Base-by-base conservation (phyloP, 768 basidiomycete genomes). In the Russula compacta region DNA sequence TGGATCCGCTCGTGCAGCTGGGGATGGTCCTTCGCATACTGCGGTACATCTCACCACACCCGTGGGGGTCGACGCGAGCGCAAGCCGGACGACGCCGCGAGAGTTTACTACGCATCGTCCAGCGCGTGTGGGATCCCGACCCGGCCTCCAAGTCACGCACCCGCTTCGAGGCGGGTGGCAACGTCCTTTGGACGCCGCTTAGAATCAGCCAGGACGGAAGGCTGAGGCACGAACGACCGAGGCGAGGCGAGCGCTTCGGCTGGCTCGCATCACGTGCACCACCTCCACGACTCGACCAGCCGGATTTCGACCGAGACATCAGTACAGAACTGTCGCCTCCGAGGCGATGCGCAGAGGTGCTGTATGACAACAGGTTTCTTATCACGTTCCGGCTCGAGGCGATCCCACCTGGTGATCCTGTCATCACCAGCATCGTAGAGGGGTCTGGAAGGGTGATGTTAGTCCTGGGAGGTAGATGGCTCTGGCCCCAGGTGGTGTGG, bases 21-120 rank as follows among this genome's bases (percentile, higher is more conserved):
- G 65, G 69, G 4, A 62, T 75, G n/a, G 65, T 77, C 19, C 69
- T 73, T 8, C 73, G 75, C 19, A 70, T 85, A 33, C 73, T 90
- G 54, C 87, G 89, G 14, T 87, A 83, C 67, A 73, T 84, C 44
- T 92, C 90, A 0, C 84, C 82, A 48, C 75, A 80, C 42, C 85
- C 88, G 2, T 93, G 91, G 91, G 91, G 91, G 5, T 82, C 83
- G 50, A 67, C 79, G 17, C 79, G 75, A 8, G 81, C 89, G 2
- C 84, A 89, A 64, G 82, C 78, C 2, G 72, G 79, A 60, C 79
- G 90, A 38, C 78, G 81, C 9, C 70, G 68, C 43, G 64, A 58
- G 6, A 79, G 78, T 53, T 69, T 87, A 33, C 63, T 73, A 1
- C 76, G 76, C 40, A 81, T 91, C 59, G 69, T 80, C 19, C 52